Evolutionary conservation across 768 basidiomycete genomes (phyloP).

Genomic region (Polyporus arcularius): DNA sequence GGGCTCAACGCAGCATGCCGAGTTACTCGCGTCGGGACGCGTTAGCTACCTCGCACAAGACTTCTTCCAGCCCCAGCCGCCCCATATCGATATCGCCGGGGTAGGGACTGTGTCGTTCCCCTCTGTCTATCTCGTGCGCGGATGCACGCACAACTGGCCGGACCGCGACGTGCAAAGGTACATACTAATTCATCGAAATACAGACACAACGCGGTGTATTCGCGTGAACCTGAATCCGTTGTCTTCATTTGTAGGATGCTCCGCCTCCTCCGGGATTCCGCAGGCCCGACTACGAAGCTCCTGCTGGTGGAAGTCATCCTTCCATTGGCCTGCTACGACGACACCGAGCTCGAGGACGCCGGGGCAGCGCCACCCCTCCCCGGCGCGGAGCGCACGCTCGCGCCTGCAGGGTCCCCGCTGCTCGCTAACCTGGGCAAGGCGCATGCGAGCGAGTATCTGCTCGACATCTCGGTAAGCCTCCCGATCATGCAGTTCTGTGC

Average conservation of each 20-base stretch:
- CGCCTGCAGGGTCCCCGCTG: slow-evolving; percentile 12
- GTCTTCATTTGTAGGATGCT: slow-evolving; percentile 6
- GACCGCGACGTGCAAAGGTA: slow-evolving; percentile 5
- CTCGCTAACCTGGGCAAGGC: slow-evolving; percentile 17
- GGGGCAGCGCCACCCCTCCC: not conserved
- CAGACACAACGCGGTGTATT: not conserved
- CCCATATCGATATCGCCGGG: not conserved
- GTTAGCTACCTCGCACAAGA: slow-evolving; percentile 7
- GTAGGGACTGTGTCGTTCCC: slow-evolving; percentile 1
- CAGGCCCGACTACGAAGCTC: slow-evolving; percentile 5
- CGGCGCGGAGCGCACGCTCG: slow-evolving; percentile 7
- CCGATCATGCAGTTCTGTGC: not conserved
- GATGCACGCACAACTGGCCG: slow-evolving; percentile 17
- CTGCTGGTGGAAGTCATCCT: slow-evolving; percentile 12
- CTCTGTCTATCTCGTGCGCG: slow-evolving; percentile 7
- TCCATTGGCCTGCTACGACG: slow-evolving; percentile 9
- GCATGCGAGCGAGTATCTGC: slow-evolving; percentile 5
- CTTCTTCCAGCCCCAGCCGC: slow-evolving; percentile 16
- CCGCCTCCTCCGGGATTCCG: slow-evolving; percentile 8
- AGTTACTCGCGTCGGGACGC: slow-evolving; percentile 3
- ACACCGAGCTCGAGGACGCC: not conserved
- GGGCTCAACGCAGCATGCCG: not conserved
- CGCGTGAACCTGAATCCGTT: not conserved
- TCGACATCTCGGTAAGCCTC: slow-evolving; percentile 10
- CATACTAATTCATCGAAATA: too few species aligned